A percentile compares a stretch with the other conserved stretches of the same genome.
Evolutionary conservation across 2,329 filamentous ascomycete species (phyloP).

Genomic region (Epichloe brachyelytri): DNA sequence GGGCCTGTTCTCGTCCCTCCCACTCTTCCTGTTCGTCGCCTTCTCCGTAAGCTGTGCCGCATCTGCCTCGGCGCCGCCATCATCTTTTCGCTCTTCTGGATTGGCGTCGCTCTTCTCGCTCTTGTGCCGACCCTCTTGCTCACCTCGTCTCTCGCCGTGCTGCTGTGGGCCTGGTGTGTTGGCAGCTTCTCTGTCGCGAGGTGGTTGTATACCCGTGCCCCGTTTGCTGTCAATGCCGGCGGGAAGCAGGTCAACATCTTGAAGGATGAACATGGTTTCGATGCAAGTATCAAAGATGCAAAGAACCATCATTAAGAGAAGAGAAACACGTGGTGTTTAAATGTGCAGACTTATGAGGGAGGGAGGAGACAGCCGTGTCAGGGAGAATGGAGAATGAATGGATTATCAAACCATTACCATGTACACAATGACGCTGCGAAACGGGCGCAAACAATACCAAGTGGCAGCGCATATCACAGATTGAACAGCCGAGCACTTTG

Average conservation of each 20-base stretch:
- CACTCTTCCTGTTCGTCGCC: conserved; percentile 53
- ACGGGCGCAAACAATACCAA: neutral
- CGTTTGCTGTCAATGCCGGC: conserved; percentile 11
- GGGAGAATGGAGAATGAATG: neutral
- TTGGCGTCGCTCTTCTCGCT: conserved; percentile 51
- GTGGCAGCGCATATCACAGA: neutral
- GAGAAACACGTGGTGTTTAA: no score
- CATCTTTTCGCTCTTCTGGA: conserved; percentile 54
- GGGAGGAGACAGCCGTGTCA: neutral
- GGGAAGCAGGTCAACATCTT: conserved; percentile 8
- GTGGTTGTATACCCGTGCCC: conserved; percentile 30
- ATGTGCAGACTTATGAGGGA: no score
- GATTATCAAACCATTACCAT: no score
- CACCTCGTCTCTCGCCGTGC: conserved; percentile 46
- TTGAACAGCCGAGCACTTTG: neutral
- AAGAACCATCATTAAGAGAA: neutral
- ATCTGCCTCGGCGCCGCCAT: conserved; percentile 50
- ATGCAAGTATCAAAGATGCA: conserved; percentile 6
- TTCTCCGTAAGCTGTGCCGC: conserved; percentile 51
- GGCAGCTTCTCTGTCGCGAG: conserved; percentile 40
- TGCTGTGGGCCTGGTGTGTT: conserved; percentile 56
- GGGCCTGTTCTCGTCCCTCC: conserved; percentile 50
- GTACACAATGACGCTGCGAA: neutral
- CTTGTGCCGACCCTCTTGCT: conserved; percentile 57
- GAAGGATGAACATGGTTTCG: conserved; percentile 14